Conservation (phyloP, 1,139 yeast genomes). For the Debaryomyces subglobosus region DNA sequence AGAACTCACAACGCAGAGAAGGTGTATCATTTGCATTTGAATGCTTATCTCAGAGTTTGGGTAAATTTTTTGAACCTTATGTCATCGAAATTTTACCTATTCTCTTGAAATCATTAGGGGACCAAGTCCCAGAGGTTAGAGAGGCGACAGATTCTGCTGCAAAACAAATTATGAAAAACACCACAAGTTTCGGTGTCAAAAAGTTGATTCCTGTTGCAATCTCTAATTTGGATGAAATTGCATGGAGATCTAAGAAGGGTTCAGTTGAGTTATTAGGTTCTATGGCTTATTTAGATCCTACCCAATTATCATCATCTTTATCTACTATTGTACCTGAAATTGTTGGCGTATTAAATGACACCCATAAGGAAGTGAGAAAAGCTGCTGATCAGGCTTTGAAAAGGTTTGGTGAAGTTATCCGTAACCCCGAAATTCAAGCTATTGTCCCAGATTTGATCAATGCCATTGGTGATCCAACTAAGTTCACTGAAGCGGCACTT, state of each 20-base stretch:
- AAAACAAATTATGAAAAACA: constrained; percentile 82
- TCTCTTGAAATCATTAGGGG: constrained; percentile 82
- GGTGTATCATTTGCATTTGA: constrained; percentile 89
- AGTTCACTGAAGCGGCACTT: constrained; percentile 82
- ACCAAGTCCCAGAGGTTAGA: constrained; percentile 80
- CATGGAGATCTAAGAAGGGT: constrained; percentile 97
- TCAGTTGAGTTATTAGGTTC: constrained; percentile 95
- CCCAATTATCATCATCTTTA: constrained; percentile 86
- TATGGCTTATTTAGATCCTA: constrained; percentile 96
- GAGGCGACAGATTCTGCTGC: constrained; percentile 89
- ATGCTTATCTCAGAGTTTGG: constrained; percentile 76
- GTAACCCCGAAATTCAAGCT: constrained; percentile 94
- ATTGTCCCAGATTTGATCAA: constrained; percentile 86
- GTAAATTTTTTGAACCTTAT: constrained; percentile 86
- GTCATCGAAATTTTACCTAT: constrained; percentile 86
- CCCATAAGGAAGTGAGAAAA: constrained; percentile 94
- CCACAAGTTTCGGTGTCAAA: constrained; percentile 91
- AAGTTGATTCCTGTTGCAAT: constrained; percentile 90
- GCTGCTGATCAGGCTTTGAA: constrained; percentile 91
- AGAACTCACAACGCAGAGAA: constrained; percentile 73
- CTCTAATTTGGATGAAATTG: constrained; percentile 80
- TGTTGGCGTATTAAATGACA: constrained; percentile 91
- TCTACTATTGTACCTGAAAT: constrained; percentile 93
- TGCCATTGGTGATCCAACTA: constrained; percentile 96
- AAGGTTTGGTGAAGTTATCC: constrained; percentile 93